phyloP scores from a whole-genome alignment of 1,284 basidiomycete genomes.

The Naganishia liquefaciens region DNA sequence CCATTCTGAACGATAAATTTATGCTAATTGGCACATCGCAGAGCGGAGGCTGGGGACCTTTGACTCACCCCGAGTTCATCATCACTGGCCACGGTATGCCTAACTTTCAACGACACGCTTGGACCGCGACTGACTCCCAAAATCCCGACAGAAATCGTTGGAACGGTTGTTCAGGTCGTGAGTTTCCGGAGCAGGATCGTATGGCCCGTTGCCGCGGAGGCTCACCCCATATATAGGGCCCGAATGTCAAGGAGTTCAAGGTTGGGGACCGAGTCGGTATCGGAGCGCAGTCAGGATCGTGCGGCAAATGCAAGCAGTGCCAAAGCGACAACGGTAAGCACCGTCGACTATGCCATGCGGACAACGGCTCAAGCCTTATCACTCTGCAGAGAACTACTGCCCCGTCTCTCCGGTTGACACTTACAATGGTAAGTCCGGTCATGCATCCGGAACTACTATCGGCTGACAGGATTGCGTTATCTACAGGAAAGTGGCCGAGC shows the following conservation, averaged over 20 bases:
- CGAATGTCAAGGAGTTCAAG: slow-evolving; percentile 54
- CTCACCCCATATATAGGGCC: slow-evolving; percentile 39
- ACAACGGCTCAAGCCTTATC: background rate
- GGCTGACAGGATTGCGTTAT: slow-evolving; percentile 43
- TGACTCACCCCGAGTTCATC: slow-evolving; percentile 46
- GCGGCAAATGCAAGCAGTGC: slow-evolving; percentile 52
- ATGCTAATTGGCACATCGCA: background rate
- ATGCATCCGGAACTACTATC: background rate
- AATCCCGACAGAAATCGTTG: slow-evolving; percentile 47
- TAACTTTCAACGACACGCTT: background rate
- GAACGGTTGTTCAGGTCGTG: slow-evolving; percentile 54
- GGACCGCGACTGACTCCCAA: background rate
- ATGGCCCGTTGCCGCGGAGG: background rate
- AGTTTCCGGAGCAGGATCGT: slow-evolving; percentile 4
- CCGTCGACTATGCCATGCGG: slow-evolving; percentile 29
- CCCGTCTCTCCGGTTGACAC: slow-evolving; percentile 37
- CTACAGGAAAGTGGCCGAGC: slow-evolving; percentile 60
- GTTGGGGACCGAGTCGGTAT: slow-evolving; percentile 56
- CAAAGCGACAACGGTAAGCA: slow-evolving; percentile 48
- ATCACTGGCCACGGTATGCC: slow-evolving; percentile 54
- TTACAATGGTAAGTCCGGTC: slow-evolving; percentile 30
- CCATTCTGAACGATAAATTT: background rate
- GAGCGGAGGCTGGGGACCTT: slow-evolving; percentile 52
- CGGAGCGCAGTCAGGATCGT: slow-evolving; percentile 56
- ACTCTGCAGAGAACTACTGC: slow-evolving; percentile 54